phyloP scores from a whole-genome alignment of 192 early-diverging fungal genomes.

The Podila epicladia region DNA sequence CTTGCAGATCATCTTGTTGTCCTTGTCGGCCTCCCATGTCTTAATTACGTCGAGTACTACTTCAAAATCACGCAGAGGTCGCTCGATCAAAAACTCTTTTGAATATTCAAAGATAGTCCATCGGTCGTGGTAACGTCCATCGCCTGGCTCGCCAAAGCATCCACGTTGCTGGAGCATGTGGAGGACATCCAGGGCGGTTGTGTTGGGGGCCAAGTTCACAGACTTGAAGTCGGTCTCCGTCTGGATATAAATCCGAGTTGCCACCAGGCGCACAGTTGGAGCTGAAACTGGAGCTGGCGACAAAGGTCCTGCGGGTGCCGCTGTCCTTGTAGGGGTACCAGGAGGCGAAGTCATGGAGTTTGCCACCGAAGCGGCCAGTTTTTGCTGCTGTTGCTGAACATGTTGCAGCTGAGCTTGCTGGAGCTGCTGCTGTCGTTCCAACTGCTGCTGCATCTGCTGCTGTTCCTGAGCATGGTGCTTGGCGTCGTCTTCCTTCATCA shows the following conservation, averaged over 20 bases:
- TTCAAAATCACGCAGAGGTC: conserved; percentile 93
- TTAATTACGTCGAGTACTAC: conserved; percentile 82
- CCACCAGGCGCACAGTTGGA: conserved; percentile 56
- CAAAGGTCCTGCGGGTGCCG: conserved; percentile 4
- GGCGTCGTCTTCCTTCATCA: conserved; percentile 41
- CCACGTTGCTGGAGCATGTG: conserved; percentile 71
- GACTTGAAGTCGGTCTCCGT: conserved; percentile 81
- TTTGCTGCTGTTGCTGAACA: conserved; percentile 4
- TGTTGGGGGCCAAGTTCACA: conserved; percentile 77
- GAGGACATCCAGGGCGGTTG: conserved; percentile 78
- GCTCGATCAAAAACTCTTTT: conserved; percentile 79
- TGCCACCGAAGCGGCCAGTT: neutral
- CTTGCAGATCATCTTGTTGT: conserved; percentile 84
- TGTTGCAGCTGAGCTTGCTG: neutral
- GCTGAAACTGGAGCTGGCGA: conserved; percentile 6
- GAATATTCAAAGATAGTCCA: conserved; percentile 96
- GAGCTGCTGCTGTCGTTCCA: conserved; percentile 1
- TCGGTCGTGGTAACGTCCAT: conserved; percentile 61
- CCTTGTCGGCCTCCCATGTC: conserved; percentile 82
- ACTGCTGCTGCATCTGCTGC: conserved; percentile 5
- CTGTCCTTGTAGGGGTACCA: conserved; percentile 15
- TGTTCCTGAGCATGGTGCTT: conserved; percentile 33
- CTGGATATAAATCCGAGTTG: conserved; percentile 91
- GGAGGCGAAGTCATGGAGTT: conserved; percentile 23
- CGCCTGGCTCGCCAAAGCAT: conserved; percentile 49